Percentiles rank a stretch among this genome's conserved stretches.
Conservation (phyloP, 106 monocot species). For the Alisma plantagoaquatica region DNA sequence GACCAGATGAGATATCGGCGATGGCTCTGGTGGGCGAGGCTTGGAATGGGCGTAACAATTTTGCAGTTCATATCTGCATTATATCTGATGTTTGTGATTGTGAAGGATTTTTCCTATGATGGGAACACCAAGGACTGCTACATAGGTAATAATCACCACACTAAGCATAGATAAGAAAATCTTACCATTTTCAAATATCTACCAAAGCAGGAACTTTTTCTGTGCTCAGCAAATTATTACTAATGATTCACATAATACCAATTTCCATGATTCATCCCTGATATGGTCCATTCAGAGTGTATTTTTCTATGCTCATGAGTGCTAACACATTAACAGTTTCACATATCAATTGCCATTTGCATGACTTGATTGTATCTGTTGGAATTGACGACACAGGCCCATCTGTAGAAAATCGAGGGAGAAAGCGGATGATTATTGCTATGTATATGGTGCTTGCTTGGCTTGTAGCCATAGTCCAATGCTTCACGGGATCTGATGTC, state of each 20-base stretch:
- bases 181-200: too few species aligned
- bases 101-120: constrained; percentile 38
- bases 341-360: too few species aligned
- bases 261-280: too few species aligned
- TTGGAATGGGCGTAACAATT: constrained; percentile 54
- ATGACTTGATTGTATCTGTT: too few species aligned
- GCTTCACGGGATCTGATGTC: constrained; percentile 75
- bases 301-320: too few species aligned
- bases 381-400: too few species aligned
- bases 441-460: constrained; percentile 54
- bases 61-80: constrained; percentile 58
- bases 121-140: constrained; percentile 33
- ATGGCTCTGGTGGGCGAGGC: constrained; percentile 98
- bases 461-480: constrained; percentile 70
- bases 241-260: too few species aligned
- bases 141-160: constrained; percentile 34
- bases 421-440: constrained; percentile 35
- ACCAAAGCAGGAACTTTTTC: too few species aligned
- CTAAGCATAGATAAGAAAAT: too few species aligned
- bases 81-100: constrained; percentile 43
- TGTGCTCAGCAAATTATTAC: too few species aligned
- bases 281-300: too few species aligned
- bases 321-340: too few species aligned
- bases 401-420: constrained; percentile 13
- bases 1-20: constrained; percentile 60